Conservation (phyloP, 768 basidiomycete species). For the Cystobasidium ongulense region DNA sequence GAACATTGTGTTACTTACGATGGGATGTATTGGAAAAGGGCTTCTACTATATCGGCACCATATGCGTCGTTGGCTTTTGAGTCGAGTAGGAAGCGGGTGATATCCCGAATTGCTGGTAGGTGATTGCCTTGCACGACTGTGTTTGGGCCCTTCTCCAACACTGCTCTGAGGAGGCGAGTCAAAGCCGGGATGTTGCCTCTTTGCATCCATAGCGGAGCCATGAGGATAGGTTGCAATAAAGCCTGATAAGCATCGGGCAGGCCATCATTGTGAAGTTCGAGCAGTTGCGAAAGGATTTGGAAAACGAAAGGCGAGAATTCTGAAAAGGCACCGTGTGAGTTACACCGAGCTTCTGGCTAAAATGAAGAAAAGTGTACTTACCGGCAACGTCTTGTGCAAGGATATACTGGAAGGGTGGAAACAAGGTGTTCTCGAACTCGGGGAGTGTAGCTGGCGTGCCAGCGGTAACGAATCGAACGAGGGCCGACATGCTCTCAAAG, state of each 20-base stretch:
- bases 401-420: conserved; percentile 77
- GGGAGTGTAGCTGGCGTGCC: conserved; percentile 60
- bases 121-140: conserved; percentile 66
- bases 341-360: neutral
- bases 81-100: conserved; percentile 84
- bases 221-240: conserved; percentile 72
- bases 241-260: conserved; percentile 69
- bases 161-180: conserved; percentile 76
- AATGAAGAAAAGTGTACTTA: conserved; percentile 46
- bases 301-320: conserved; percentile 97
- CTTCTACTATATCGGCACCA: conserved; percentile 81
- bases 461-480: conserved; percentile 79
- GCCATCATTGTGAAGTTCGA: conserved; percentile 62
- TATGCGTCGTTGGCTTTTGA: conserved; percentile 69
- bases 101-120: conserved; percentile 67
- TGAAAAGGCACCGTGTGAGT: conserved; percentile 43
- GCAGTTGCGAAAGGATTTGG: conserved; percentile 91
- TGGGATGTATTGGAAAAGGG: conserved; percentile 63
- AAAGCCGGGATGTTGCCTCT: conserved; percentile 91
- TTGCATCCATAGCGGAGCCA: conserved; percentile 79
- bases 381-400: conserved; percentile 88
- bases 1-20: conserved; percentile 53
- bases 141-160: conserved; percentile 61
- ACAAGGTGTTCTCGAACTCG: conserved; percentile 70
- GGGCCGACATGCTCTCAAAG: conserved; percentile 89